Percentiles rank a stretch among this genome's conserved stretches.
These are phyloP conservation scores for Verticillium isaacii DNA, from an alignment of 2,329 filamentous ascomycete species.

Conservation along the genomic window DNA sequence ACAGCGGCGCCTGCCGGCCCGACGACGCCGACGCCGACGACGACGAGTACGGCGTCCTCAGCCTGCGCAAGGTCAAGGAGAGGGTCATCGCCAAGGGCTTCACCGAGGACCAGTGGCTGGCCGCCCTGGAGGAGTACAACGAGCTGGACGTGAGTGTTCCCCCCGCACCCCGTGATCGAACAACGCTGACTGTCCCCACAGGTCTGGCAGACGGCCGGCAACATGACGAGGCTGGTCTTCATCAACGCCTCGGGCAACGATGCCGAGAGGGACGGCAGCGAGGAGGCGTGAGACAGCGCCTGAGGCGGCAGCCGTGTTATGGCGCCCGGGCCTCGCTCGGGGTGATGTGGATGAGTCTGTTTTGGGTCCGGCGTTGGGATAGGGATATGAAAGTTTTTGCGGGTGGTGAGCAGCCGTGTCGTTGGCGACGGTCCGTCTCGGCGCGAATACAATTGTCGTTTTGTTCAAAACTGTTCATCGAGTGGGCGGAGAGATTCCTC, in stretches of 20 bases:
- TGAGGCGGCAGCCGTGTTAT: not conserved
- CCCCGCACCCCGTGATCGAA: not conserved
- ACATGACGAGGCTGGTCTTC: slow-evolving; percentile 67
- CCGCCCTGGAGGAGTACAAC: slow-evolving; percentile 85
- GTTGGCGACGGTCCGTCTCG: not conserved
- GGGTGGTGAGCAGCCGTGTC: not conserved
- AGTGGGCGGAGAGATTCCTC: not conserved
- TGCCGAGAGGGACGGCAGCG: slow-evolving; percentile 7
- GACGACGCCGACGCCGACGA: slow-evolving; percentile 57
- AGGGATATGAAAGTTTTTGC: not conserved
- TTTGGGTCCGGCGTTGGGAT: not conserved
- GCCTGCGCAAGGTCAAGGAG: slow-evolving; percentile 83
- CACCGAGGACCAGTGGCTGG: slow-evolving; percentile 86
- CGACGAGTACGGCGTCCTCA: slow-evolving; percentile 54
- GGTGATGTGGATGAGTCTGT: not conserved
- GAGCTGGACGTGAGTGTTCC: slow-evolving; percentile 72
- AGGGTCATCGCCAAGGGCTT: slow-evolving; percentile 94
- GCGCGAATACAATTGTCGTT: not conserved
- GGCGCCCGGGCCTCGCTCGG: not conserved
- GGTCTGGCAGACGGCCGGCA: slow-evolving; percentile 75
- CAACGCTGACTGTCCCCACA: slow-evolving; percentile 37
- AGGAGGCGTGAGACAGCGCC: not conserved
- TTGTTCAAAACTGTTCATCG: not conserved
- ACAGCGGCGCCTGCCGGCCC: slow-evolving; percentile 78
- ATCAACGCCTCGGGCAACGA: slow-evolving; percentile 41